phyloP scores from a whole-genome alignment of 768 basidiomycete species.

The Coprinopsis cinerea region DNA sequence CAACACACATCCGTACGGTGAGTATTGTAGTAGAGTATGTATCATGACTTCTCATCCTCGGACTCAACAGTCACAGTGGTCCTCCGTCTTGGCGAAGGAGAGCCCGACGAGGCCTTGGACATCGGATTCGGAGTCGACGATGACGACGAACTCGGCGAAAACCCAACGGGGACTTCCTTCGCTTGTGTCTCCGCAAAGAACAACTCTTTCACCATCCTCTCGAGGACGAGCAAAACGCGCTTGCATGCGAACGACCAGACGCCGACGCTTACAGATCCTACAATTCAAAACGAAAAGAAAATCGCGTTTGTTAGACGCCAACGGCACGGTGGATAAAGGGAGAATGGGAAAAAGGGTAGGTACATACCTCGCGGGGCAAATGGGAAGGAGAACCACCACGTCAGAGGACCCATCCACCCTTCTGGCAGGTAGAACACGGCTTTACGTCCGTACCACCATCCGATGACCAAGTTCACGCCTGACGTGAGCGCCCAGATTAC shows the following conservation, averaged over 20 bases:
- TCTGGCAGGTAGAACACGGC: constrained; percentile 91
- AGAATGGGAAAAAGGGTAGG: constrained; percentile 19
- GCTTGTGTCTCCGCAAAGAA: constrained; percentile 24
- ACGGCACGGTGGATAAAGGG: no score
- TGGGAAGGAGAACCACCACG: constrained; percentile 86
- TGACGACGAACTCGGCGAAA: neutral
- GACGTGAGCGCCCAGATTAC: constrained; percentile 82
- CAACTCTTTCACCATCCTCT: constrained; percentile 65
- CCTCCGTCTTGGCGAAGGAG: neutral
- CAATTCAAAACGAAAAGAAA: neutral
- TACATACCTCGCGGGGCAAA: constrained; percentile 87
- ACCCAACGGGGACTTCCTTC: neutral
- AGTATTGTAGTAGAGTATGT: no score
- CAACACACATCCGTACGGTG: no score
- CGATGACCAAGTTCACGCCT: constrained; percentile 75
- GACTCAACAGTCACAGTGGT: neutral
- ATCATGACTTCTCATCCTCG: neutral
- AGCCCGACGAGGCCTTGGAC: neutral
- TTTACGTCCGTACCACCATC: constrained; percentile 88
- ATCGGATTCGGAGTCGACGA: neutral
- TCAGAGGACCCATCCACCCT: constrained; percentile 85
- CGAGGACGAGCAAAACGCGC: constrained; percentile 73
- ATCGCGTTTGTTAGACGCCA: no score
- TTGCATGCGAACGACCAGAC: constrained; percentile 95
- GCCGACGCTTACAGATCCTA: constrained; percentile 89